Evolutionary conservation across 768 basidiomycete species (phyloP), one percentile per base, ranked within the genome.

Genomic region (Trametes cingulata): DNA sequence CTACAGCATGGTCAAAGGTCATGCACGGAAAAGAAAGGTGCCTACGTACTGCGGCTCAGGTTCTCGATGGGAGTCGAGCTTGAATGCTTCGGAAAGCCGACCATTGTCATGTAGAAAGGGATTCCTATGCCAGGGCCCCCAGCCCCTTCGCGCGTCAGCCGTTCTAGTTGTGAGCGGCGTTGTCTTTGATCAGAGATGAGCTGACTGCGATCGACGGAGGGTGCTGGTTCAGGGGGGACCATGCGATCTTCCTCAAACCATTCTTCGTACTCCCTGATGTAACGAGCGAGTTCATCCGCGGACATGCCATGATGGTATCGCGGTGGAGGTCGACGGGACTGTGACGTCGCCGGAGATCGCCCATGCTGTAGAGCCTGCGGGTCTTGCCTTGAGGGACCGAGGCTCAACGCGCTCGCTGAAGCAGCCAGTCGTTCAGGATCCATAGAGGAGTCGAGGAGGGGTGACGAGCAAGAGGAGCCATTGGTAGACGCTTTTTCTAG

Each of bases 241-340:
- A 43, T 60, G 36, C 54, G 49, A 43, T 64, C 63, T 24, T 60
- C 58, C 20, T 64, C 59, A 15, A 57, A 60, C 63, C 63, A 64
- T 3, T 60, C 55, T 37, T 43, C 47, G 20, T 64, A 64, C 6
- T 56, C 50, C 19, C 53, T 41, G 27, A 58, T 46, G 35, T 64
- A 64, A 9, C 51, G 49, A 9, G 51, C 17, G 36, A 54, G 40
- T 14, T 58, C 49, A 6, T 59, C 50, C 6, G 43, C 29, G 17
- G 62, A 36, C 56, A 53, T 58, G 14, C 49, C 60, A 27, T 49
- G 60, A 20, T 29, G 60, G 43, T 50, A 61, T 2, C 27, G 40
- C 6, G 60, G 60, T 8, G 60, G 53, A 5, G 60, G 20, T 1
- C 52, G 37, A 48, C 43, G 46, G 7, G 25, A 19, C 12, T 35